These are phyloP conservation scores for Suillus brevipes DNA, from an alignment of 768 basidiomycete genomes.

Conservation along the genomic window DNA sequence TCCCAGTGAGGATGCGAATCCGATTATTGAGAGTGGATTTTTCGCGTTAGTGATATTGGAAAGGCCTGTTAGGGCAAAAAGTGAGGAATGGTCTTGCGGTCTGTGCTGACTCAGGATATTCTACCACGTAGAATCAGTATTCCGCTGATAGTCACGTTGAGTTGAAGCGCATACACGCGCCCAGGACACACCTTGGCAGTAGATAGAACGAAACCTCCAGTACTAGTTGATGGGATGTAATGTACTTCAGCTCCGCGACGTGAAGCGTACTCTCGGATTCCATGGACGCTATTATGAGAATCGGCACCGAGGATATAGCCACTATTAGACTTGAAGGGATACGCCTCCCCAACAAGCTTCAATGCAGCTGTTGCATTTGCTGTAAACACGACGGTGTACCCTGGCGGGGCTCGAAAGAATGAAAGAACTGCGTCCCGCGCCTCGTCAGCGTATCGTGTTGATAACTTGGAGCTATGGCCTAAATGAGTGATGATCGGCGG, in stretches of 20 bases:
- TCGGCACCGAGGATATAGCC: slow-evolving; percentile 70
- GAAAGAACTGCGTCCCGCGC: slow-evolving; percentile 72
- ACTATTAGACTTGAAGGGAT: slow-evolving; percentile 62
- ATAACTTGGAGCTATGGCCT: slow-evolving; percentile 61
- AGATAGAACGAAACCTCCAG: slow-evolving; percentile 62
- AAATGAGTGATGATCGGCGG: neutral
- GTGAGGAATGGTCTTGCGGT: slow-evolving; percentile 49
- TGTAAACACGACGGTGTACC: slow-evolving; percentile 82
- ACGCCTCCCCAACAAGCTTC: slow-evolving; percentile 81
- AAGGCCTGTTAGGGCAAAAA: slow-evolving; percentile 77
- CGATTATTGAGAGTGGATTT: slow-evolving; percentile 61
- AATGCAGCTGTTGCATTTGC: slow-evolving; percentile 77
- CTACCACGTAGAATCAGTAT: slow-evolving; percentile 35
- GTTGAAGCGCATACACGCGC: slow-evolving; percentile 22
- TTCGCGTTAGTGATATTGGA: slow-evolving; percentile 84
- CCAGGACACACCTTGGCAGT: slow-evolving; percentile 54
- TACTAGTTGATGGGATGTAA: slow-evolving; percentile 64
- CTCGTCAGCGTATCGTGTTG: slow-evolving; percentile 62
- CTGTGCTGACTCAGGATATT: slow-evolving; percentile 52
- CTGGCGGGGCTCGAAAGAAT: slow-evolving; percentile 74
- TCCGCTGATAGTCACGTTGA: neutral
- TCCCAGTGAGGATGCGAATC: slow-evolving; percentile 65
- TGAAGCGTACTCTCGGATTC: slow-evolving; percentile 71
- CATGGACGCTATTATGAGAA: slow-evolving; percentile 84
- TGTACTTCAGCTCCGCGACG: slow-evolving; percentile 53